Evolutionary conservation across 768 basidiomycete species (phyloP), one percentile per base, ranked within the genome.

Genomic region (Brasilioporus rufonigricans): DNA sequence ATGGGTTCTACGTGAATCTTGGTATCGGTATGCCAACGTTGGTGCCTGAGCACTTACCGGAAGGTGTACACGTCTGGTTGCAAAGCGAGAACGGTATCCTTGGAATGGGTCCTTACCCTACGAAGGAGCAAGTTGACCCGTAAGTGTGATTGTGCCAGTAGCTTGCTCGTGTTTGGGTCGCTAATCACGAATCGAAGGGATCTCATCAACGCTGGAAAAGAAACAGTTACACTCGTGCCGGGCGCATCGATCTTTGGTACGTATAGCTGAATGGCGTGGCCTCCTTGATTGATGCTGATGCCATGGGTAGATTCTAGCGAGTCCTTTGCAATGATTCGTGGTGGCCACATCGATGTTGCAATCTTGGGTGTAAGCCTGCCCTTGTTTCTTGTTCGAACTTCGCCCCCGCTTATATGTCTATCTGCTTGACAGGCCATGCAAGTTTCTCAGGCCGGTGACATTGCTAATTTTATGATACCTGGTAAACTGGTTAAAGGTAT

Each of bases 401-500:
- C 13, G 4, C 35, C n/a, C 18, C 6, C 52, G 11, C 36, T 48
- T 26, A 65, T 19, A 40, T 39, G 8, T 52, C 39, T 31, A 31
- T 23, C 19, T 57, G 29, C n/a, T 44, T 24, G 40, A 12, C 54
- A 92, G 89, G 92, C 93, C 11, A 92, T 98, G 91, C 86, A 98
- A 79, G 95, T 98, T 46, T 93, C 93, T 2, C 86, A 90, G 60
- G 84, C 83, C 1, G 94, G 92, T 38, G 95, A 98, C 69, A 89
- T 98, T 59, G 95, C 95, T 53, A 98, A 98, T 77, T 98, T 93
- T 69, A 98, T 97, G 95, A 94, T 97, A 65, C 95, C 94, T 3
- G 92, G 93, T 14, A 96, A 97, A 76, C 80, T 93, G 69, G 80
- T 93, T 32, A 92, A 90, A 78, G 89, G 88, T 81, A 59, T 13